phyloP scores from a whole-genome alignment of 164 flowering plant genomes.

The Buxus sempervirens region DNA sequence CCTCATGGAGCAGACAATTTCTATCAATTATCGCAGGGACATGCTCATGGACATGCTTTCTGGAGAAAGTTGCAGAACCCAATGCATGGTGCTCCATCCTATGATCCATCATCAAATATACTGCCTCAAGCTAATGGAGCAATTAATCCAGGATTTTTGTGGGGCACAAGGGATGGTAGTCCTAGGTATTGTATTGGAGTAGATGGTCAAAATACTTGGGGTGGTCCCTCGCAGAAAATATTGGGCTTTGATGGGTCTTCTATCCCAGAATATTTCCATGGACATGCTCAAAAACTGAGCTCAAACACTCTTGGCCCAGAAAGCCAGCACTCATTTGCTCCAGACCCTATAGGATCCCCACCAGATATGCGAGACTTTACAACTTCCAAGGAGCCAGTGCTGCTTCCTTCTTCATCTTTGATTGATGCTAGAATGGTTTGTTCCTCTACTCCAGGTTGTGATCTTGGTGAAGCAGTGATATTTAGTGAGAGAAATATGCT shows the following conservation, averaged over 20 bases:
- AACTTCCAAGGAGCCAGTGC: constrained; percentile 20
- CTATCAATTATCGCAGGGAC: constrained; percentile 51
- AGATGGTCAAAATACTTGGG: constrained; percentile 53
- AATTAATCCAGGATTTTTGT: constrained; percentile 34
- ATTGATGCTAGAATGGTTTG: constrained; percentile 25
- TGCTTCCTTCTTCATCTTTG: constrained; percentile 19
- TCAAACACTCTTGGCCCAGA: constrained; percentile 30
- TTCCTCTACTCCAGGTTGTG: constrained; percentile 17
- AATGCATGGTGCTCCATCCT: constrained; percentile 44
- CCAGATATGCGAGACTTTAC: constrained; percentile 25
- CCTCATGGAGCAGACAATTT: constrained; percentile 52
- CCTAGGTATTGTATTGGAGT: constrained; percentile 41
- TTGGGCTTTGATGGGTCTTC: constrained; percentile 52
- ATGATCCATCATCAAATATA: constrained; percentile 44
- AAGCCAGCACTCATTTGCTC: constrained; percentile 20
- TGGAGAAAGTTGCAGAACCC: constrained; percentile 66
- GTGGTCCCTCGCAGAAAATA: constrained; percentile 39
- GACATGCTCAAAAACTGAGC: constrained; percentile 30
- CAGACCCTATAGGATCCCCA: constrained; percentile 27
- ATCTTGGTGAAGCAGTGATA: constrained; percentile 20
- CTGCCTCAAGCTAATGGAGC: constrained; percentile 47
- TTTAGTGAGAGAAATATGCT: constrained; percentile 20
- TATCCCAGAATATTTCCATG: constrained; percentile 39
- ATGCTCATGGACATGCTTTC: constrained; percentile 38
- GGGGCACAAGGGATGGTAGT: constrained; percentile 42